Base-by-base conservation (phyloP, 495 filamentous ascomycete species). In the Aspergillus affinis region DNA sequence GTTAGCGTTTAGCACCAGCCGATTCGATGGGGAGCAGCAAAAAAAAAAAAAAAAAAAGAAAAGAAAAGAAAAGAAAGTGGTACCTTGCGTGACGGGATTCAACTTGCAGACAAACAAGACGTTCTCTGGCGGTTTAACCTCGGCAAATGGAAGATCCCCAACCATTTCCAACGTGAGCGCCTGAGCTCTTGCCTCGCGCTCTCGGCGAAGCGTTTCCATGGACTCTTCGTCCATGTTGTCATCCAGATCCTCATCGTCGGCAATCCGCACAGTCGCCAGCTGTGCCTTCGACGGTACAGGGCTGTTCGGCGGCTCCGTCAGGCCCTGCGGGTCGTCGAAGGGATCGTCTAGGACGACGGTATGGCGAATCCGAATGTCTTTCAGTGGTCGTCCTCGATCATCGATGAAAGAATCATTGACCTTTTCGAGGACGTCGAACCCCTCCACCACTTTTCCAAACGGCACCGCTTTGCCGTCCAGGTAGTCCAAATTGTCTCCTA, bases 31-130 rank as follows among this genome's bases (percentile, higher is more conserved):
- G 19, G 18, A 15, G 17, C 23, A 26, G 23, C 23, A 26, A 26
- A 26, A 26, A 26, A 26, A 15, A 23, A 9, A 6, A 12, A 23
- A 9, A 15, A 2, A 17, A 19, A n/a, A 12, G 5, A 18, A 23
- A 46, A 46, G n/a, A 32, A 30, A 29, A 50, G 53, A 27, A 3
- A 4, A 23, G 47, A 55, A 27, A 3, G 3, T 6, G 2, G 32
- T 69, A 86, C 84, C 84, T 85, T 87, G 86, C 53, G 94, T 98
- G 50, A 98, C 92, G 0, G 95, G 95, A 61, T 98, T 98, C 21
- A 98, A 80, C 71, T 98, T 98, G 87, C 94, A 98, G 59, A 98
- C 94, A 68, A 98, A 98, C 13, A 98, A 80, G 27, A 98, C 87
- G 69, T 98, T 97, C 75, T 98, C 94, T 1, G 94, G 94, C 6